Evolutionary conservation across 768 basidiomycete species (phyloP).

Genomic region (Mycena galopus): DNA sequence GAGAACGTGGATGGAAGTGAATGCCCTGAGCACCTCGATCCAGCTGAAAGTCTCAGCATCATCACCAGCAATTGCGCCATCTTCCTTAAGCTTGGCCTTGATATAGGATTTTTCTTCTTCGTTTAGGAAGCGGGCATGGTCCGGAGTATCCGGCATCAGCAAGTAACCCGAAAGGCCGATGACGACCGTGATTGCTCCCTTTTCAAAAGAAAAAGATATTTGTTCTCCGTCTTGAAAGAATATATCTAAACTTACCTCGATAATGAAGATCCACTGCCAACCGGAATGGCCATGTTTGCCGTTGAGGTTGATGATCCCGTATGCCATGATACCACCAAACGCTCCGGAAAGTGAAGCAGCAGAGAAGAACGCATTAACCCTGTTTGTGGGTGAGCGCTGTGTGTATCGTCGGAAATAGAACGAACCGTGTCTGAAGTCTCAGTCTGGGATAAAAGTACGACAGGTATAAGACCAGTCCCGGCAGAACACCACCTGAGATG

Average conservation of each 20-base stretch:
- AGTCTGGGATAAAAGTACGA: constrained; percentile 69
- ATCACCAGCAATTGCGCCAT: constrained; percentile 54
- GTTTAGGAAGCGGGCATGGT: constrained; percentile 63
- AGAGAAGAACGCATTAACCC: constrained; percentile 63
- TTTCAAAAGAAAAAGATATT: constrained; percentile 40
- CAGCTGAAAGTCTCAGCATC: constrained; percentile 65
- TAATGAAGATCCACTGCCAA: constrained; percentile 80
- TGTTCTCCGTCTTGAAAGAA: neutral
- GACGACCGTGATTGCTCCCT: constrained; percentile 73
- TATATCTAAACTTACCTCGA: constrained; percentile 49
- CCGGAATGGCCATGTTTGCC: constrained; percentile 66
- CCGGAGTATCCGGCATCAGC: constrained; percentile 61
- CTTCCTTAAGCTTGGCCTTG: constrained; percentile 52
- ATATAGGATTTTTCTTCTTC: constrained; percentile 64
- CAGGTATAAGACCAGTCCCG: constrained; percentile 69
- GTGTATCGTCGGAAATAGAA: neutral
- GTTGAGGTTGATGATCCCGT: constrained; percentile 74
- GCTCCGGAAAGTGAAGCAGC: constrained; percentile 72
- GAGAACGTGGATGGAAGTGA: constrained; percentile 68
- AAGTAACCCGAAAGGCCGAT: constrained; percentile 67
- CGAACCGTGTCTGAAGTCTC: constrained; percentile 62
- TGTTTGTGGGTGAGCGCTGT: constrained; percentile 53
- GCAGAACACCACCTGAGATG: constrained; percentile 64
- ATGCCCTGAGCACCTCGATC: constrained; percentile 65
- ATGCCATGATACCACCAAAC: constrained; percentile 78